Evolutionary conservation across 2,329 filamentous ascomycete genomes (phyloP), one percentile per base, ranked within the genome.

Genomic region (Ascochyta koolunga): DNA sequence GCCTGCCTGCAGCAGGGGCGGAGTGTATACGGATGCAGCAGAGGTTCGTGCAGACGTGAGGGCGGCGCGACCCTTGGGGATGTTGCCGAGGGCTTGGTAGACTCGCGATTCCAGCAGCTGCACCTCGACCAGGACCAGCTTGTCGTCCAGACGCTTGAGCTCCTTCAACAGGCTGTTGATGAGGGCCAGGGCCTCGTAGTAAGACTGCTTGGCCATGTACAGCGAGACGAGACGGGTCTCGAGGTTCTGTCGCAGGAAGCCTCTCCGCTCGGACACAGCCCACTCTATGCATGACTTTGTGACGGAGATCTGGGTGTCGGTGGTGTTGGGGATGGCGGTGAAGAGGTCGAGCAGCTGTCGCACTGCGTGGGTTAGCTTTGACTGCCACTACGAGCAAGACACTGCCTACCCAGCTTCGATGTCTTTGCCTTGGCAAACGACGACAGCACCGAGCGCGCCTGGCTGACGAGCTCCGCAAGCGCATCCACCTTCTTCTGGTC

Each of bases 241-340:
- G 72, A 99, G 91, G 77, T 96, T 96, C 81, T 99, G 95, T 65
- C 95, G 92, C 67, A 99, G 86, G 83, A 99, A 99, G 56, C 91
- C 91, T 72, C 95, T 89, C 68, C 93, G 90, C 81, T 98, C 92
- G 46, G 91, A 90, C 49, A 93, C 91, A 42, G 95, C 95, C 95
- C 95, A 99, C 80, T 98, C 93, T 86, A 99, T 99, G 81, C 92
- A 98, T 79, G 95, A 96, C 79, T 96, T 96, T 71, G 95, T 99
- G 69, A 97, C 91, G 75, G 88, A 81, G 76, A 96, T 92, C 80
- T 99, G 95, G 73, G 89, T 90, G 75, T 99, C 95, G 81, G 89
- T 89, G 67, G 91, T 95, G 79, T 97, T 89, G 70, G 96, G 95
- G 68, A 98, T 97, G 70, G 89, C 86, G 69, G 90, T 87, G 82